These are phyloP conservation scores for Kuraishia hungarica DNA, from an alignment of 805 yeast species.

Conservation along the genomic window DNA sequence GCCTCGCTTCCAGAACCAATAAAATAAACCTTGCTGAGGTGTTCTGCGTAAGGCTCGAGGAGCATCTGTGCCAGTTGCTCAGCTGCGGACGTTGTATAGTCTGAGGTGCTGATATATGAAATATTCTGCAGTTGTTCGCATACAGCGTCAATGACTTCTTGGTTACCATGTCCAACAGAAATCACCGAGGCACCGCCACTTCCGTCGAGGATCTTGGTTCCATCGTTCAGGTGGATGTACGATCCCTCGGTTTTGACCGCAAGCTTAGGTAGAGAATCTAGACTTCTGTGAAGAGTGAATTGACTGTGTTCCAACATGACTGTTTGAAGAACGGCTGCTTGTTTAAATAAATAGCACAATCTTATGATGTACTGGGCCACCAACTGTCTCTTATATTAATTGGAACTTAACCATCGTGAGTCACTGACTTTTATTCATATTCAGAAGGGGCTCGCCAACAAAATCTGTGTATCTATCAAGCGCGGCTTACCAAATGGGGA, in stretches of 20 bases:
- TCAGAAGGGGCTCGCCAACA: neutral
- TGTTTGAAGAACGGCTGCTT: too few species aligned
- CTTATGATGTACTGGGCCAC: neutral
- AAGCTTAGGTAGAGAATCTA: neutral
- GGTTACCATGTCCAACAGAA: conserved; percentile 10
- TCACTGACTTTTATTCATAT: neutral
- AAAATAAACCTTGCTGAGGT: conserved; percentile 9
- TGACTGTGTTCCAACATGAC: neutral
- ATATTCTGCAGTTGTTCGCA: conserved; percentile 6
- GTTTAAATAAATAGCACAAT: too few species aligned
- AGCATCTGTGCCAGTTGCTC: conserved; percentile 9
- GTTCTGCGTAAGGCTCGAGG: conserved; percentile 4
- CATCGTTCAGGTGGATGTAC: conserved; percentile 7
- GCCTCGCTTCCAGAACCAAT: conserved; percentile 22
- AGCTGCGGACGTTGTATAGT: conserved; percentile 7
- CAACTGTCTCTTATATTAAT: neutral
- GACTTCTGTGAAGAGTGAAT: conserved; percentile 1
- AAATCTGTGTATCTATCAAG: neutral
- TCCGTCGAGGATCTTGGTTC: conserved; percentile 9
- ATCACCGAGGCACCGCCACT: conserved; percentile 17
- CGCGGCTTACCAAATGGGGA: neutral
- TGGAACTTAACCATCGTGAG: neutral
- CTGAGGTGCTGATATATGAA: conserved; percentile 5
- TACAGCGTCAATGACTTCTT: conserved; percentile 7
- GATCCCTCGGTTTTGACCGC: conserved; percentile 6